Evolutionary conservation across 2,329 filamentous ascomycete genomes (phyloP).

Genomic region (Epichloe gansuensis): DNA sequence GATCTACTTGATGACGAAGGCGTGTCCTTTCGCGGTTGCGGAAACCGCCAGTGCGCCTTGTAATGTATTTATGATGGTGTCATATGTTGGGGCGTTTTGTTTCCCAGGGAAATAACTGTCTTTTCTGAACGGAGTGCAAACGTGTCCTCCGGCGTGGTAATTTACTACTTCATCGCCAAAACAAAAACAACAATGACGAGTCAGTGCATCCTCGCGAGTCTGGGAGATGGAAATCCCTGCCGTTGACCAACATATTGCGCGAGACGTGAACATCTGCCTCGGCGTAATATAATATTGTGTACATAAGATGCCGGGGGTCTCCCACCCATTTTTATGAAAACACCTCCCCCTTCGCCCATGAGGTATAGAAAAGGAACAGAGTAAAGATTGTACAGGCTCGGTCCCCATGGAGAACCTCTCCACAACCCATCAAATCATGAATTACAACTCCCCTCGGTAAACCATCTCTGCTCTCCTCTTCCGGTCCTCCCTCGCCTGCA

Average conservation of each 20-base stretch:
- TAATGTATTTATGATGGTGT: not conserved
- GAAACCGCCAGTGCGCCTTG: conserved; percentile 2
- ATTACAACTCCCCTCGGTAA: conserved; percentile 37
- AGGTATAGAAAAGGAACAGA: not conserved
- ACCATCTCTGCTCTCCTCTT: conserved; percentile 41
- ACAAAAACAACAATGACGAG: not conserved
- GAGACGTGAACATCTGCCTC: not conserved
- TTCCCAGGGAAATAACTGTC: not conserved
- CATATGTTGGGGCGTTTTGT: not conserved
- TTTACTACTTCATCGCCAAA: not conserved
- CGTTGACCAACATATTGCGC: not conserved
- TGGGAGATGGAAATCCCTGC: not conserved
- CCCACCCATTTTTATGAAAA: not conserved
- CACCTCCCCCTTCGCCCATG: not conserved
- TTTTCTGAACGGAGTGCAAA: not conserved
- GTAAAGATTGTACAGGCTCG: not conserved
- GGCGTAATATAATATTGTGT: not conserved
- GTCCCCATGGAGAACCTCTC: not conserved
- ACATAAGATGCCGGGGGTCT: conserved; percentile 1
- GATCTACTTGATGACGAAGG: conserved; percentile 21
- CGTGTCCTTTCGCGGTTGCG: conserved; percentile 10
- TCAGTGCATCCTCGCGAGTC: not conserved
- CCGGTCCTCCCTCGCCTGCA: conserved; percentile 42
- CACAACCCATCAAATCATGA: not conserved
- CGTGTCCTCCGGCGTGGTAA: not conserved